Evolutionary conservation across 169 alveolate genomes (phyloP).

Genomic region (Cryptosporidium sp.): DNA sequence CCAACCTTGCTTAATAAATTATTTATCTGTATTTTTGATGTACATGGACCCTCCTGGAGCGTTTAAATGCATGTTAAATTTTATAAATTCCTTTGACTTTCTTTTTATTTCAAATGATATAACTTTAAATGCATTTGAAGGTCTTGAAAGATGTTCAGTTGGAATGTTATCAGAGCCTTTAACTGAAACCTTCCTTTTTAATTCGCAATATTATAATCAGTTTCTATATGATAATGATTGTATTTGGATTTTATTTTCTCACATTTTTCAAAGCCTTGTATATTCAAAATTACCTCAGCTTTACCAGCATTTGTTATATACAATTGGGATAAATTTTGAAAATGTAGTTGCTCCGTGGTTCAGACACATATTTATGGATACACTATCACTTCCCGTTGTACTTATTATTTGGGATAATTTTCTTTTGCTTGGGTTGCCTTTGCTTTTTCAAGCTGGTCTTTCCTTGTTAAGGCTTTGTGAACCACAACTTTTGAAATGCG

Average conservation of each 20-base stretch:
- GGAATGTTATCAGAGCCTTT: background rate
- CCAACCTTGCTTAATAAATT: slow-evolving; percentile 57
- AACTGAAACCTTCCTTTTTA: background rate
- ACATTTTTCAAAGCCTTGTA: slow-evolving; percentile 63
- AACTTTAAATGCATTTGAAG: background rate
- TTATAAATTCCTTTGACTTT: slow-evolving; percentile 30
- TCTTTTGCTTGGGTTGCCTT: slow-evolving; percentile 51
- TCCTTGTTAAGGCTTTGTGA: slow-evolving; percentile 36
- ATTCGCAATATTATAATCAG: slow-evolving; percentile 19
- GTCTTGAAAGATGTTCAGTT: background rate
- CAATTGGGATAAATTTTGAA: slow-evolving; percentile 52
- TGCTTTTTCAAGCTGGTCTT: slow-evolving; percentile 71
- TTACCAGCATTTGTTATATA: slow-evolving; percentile 51
- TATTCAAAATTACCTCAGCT: slow-evolving; percentile 59
- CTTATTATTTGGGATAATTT: slow-evolving; percentile 66
- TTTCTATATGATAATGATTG: slow-evolving; percentile 3
- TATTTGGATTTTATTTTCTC: slow-evolving; percentile 51
- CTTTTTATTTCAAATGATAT: slow-evolving; percentile 7
- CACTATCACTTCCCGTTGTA: slow-evolving; percentile 37
- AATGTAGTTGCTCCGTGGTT: slow-evolving; percentile 58
- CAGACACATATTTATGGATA: slow-evolving; percentile 50
- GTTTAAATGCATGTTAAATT: slow-evolving; percentile 69
- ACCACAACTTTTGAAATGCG: slow-evolving; percentile 45
- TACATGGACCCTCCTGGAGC: slow-evolving; percentile 70
- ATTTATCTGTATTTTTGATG: slow-evolving; percentile 44